Conservation (phyloP, 2,329 filamentous ascomycete genomes). For the Coniochaeta pulveracea region DNA sequence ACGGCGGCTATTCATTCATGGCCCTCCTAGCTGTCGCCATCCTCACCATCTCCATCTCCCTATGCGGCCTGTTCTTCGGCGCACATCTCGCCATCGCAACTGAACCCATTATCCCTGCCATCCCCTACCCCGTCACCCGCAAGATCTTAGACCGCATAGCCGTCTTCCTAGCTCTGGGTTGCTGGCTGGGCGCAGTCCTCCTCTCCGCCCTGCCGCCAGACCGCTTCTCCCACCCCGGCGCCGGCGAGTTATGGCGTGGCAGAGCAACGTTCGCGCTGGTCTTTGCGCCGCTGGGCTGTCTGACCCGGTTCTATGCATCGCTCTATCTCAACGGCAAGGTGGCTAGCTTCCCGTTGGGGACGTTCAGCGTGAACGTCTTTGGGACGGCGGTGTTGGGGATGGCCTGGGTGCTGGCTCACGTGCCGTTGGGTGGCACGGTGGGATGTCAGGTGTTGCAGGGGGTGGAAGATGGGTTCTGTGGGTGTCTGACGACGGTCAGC, state of each 20-base stretch:
- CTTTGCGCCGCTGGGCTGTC: constrained; percentile 71
- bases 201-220: constrained; percentile 63
- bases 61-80: constrained; percentile 60
- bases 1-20: constrained; percentile 73
- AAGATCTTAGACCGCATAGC: constrained; percentile 51
- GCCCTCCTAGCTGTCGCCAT: constrained; percentile 68
- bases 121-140: constrained; percentile 46
- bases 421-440: constrained; percentile 36
- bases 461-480: constrained; percentile 57
- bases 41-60: constrained; percentile 57
- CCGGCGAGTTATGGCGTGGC: constrained; percentile 58
- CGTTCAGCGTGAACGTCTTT: constrained; percentile 69
- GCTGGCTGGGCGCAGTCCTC: constrained; percentile 68
- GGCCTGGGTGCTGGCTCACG: constrained; percentile 69
- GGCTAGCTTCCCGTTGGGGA: constrained; percentile 69
- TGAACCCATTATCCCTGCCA: constrained; percentile 44
- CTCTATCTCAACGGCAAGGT: constrained; percentile 57
- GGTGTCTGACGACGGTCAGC: constrained; percentile 54
- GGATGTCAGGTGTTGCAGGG: constrained; percentile 54
- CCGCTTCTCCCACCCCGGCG: constrained; percentile 20
- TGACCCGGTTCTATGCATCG: constrained; percentile 64
- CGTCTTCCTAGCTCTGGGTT: constrained; percentile 56
- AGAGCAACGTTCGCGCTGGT: constrained; percentile 64
- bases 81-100: constrained; percentile 61
- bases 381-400: constrained; percentile 67